These are phyloP conservation scores for Coemansia sp. DNA, from an alignment of 192 early-diverging fungal species.

Conservation along the genomic window DNA sequence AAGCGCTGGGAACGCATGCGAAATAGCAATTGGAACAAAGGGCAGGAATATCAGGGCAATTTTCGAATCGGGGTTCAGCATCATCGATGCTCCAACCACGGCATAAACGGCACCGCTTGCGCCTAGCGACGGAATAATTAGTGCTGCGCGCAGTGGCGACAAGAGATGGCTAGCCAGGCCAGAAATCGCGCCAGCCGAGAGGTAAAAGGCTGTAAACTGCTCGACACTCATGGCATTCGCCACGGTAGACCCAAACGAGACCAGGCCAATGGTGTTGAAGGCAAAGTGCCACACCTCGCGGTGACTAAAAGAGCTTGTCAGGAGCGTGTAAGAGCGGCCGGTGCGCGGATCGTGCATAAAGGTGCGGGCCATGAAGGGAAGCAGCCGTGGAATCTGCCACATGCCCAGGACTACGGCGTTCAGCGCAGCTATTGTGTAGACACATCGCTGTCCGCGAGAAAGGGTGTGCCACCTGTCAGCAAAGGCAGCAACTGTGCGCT, in stretches of 20 bases:
- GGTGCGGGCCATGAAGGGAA: slow-evolving; percentile 68
- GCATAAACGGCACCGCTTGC: slow-evolving; percentile 82
- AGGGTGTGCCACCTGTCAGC: slow-evolving; percentile 36
- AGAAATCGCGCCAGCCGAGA: slow-evolving; percentile 66
- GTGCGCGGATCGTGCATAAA: slow-evolving; percentile 79
- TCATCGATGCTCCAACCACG: slow-evolving; percentile 60
- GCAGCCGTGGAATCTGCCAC: slow-evolving; percentile 69
- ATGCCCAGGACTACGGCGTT: slow-evolving; percentile 71
- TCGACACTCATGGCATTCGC: slow-evolving; percentile 59
- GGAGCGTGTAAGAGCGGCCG: slow-evolving; percentile 65
- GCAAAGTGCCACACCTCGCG: slow-evolving; percentile 67
- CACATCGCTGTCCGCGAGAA: slow-evolving; percentile 22
- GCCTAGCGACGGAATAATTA: slow-evolving; percentile 68
- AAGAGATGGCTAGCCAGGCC: slow-evolving; percentile 66
- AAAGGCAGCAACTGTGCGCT: slow-evolving; percentile 20
- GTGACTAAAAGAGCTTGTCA: slow-evolving; percentile 81
- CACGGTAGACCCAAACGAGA: slow-evolving; percentile 60
- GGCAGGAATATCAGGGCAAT: slow-evolving; percentile 65
- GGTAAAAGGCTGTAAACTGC: slow-evolving; percentile 78
- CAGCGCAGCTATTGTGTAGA: slow-evolving; percentile 61
- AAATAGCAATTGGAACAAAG: slow-evolving; percentile 55
- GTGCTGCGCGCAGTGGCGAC: slow-evolving; percentile 34
- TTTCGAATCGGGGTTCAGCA: slow-evolving; percentile 58
- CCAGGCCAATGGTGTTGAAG: slow-evolving; percentile 80
- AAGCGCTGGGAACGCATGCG: slow-evolving; percentile 67